These are phyloP conservation scores for Bruguiera hainesii DNA, from an alignment of 441 rosid species.

Conservation along the genomic window DNA sequence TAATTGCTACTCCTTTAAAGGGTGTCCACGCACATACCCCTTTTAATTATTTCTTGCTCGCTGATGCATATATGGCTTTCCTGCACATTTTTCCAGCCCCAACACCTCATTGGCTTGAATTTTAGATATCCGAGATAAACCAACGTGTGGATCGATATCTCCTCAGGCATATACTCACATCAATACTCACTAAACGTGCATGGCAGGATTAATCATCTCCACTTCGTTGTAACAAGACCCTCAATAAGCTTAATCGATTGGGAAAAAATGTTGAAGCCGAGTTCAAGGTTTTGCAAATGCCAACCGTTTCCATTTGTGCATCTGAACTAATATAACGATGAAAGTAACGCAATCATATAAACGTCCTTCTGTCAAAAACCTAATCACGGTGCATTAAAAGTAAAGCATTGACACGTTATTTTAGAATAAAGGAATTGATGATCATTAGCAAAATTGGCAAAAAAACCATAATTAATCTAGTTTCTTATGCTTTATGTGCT, in stretches of 20 bases:
- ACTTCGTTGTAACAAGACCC: constrained; percentile 15
- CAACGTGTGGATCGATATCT: constrained; percentile 31
- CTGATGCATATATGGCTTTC: constrained; percentile 17
- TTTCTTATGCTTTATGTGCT: too few species aligned
- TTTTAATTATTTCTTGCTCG: constrained; percentile 17
- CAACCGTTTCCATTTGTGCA: not conserved
- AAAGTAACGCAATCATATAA: not conserved
- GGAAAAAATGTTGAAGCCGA: not conserved
- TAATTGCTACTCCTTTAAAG: constrained; percentile 17
- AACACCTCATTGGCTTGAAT: not conserved
- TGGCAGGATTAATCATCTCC: constrained; percentile 15
- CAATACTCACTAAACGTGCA: not conserved
- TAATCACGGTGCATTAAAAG: not conserved
- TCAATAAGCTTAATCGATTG: constrained; percentile 8
- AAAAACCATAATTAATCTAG: not conserved
- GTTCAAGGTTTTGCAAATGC: not conserved
- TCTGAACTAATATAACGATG: not conserved
- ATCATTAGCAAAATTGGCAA: not conserved
- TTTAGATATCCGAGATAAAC: not conserved
- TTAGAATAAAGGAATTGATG: not conserved
- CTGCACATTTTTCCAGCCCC: not conserved
- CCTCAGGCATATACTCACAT: not conserved
- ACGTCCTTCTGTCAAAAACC: not conserved
- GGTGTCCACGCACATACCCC: constrained; percentile 19
- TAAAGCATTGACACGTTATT: not conserved